A percentile compares a stretch with the other conserved stretches of the same genome.
These are phyloP conservation scores for Drechslera avenae DNA, from an alignment of 2,329 filamentous ascomycete genomes.

Conservation along the genomic window DNA sequence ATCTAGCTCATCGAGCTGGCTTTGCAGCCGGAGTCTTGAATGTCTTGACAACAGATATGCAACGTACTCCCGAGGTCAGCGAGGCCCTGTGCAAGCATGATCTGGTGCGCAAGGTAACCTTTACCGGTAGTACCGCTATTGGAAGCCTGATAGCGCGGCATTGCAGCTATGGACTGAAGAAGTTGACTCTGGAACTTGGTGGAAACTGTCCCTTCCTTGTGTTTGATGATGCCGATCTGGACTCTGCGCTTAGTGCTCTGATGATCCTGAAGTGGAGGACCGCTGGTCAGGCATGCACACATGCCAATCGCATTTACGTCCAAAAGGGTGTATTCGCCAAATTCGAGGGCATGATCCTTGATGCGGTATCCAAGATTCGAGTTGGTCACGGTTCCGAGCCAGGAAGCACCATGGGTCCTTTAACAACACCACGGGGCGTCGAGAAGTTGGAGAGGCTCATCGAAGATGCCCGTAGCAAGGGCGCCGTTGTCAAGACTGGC, in stretches of 20 bases:
- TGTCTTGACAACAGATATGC: constrained; percentile 60
- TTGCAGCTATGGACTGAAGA: constrained; percentile 62
- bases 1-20: constrained; percentile 53
- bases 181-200: constrained; percentile 64
- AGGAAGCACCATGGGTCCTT: constrained; percentile 60
- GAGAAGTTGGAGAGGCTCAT: not conserved
- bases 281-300: constrained; percentile 19
- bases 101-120: constrained; percentile 61
- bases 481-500: constrained; percentile 49
- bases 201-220: constrained; percentile 66
- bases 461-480: not conserved
- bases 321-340: constrained; percentile 48
- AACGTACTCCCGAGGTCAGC: constrained; percentile 55
- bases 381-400: constrained; percentile 58
- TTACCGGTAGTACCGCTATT: constrained; percentile 59
- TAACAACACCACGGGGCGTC: not conserved
- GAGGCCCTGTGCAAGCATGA: constrained; percentile 57
- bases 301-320: constrained; percentile 55
- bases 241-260: constrained; percentile 49
- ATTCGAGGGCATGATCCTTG: constrained; percentile 40
- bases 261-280: constrained; percentile 4
- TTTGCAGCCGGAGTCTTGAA: constrained; percentile 62
- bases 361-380: constrained; percentile 51
- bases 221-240: constrained; percentile 64
- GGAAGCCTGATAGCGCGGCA: constrained; percentile 64